Conservation (phyloP, 2,329 filamentous ascomycete genomes). For the Leptodontidium sp. region DNA sequence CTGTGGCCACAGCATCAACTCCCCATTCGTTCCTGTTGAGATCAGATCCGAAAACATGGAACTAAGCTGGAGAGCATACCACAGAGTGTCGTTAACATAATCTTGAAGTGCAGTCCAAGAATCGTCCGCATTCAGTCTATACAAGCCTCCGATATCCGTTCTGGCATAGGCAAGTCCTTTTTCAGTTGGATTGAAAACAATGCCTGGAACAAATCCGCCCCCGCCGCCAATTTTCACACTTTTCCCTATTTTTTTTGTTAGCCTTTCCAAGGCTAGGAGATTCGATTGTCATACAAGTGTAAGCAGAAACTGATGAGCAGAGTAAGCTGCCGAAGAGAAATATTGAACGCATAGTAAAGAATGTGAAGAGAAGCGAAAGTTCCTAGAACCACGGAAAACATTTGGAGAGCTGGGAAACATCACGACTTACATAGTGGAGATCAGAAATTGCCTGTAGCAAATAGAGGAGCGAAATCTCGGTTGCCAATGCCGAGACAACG, state of each 20-base stretch:
- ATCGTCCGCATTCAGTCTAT: slow-evolving; percentile 62
- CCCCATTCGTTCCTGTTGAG: slow-evolving; percentile 62
- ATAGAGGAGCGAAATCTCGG: slow-evolving; percentile 17
- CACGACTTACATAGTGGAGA: slow-evolving; percentile 10
- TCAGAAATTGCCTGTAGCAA: slow-evolving; percentile 3
- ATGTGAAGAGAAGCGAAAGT: slow-evolving; percentile 20
- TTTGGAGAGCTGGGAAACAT: background rate
- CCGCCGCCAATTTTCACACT: slow-evolving; percentile 48
- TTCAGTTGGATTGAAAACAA: slow-evolving; percentile 61
- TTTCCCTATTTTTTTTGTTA: slow-evolving; percentile 13
- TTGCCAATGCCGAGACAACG: background rate
- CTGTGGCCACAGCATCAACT: slow-evolving; percentile 63
- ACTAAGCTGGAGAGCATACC: slow-evolving; percentile 21
- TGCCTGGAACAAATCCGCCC: slow-evolving; percentile 63
- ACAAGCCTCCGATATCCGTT: slow-evolving; percentile 65
- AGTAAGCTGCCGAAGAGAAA: slow-evolving; percentile 20
- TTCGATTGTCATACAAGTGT: slow-evolving; percentile 11
- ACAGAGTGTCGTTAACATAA: slow-evolving; percentile 34
- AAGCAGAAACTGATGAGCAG: slow-evolving; percentile 21
- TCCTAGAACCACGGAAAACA: background rate
- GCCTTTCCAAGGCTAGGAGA: background rate
- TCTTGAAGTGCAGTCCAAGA: slow-evolving; percentile 64
- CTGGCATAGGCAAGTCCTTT: slow-evolving; percentile 62
- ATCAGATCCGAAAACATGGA: slow-evolving; percentile 8
- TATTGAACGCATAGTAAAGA: slow-evolving; percentile 17